Evolutionary conservation across 2,329 filamentous ascomycete genomes (phyloP).

Genomic region (Amesomyces nigricolor): DNA sequence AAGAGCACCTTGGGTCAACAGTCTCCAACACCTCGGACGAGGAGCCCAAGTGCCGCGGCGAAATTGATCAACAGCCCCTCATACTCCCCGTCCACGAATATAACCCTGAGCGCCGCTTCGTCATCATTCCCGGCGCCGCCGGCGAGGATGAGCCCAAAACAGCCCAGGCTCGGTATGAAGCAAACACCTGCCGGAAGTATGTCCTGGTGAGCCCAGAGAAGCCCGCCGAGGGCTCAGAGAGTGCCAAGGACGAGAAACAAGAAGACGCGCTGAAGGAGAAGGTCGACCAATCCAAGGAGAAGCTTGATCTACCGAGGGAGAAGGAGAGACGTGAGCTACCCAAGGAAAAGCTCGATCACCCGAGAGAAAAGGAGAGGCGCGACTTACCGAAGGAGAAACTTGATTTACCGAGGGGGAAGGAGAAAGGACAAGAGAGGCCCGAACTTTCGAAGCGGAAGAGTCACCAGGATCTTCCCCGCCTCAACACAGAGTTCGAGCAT

Average conservation of each 20-base stretch:
- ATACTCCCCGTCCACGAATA: constrained; percentile 56
- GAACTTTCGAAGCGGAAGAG: constrained; percentile 32
- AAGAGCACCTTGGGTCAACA: constrained; percentile 47
- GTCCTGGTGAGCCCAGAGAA: constrained; percentile 29
- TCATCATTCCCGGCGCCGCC: constrained; percentile 44
- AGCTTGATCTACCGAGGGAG: constrained; percentile 6
- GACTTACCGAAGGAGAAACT: constrained; percentile 26
- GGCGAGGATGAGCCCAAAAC: constrained; percentile 18
- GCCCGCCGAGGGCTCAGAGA: constrained; percentile 6
- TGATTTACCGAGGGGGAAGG: constrained; percentile 14
- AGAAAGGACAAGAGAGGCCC: constrained; percentile 26
- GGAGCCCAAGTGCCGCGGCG: constrained; percentile 56
- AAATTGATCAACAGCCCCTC: constrained; percentile 62
- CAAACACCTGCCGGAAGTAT: constrained; percentile 41
- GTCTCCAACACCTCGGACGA: constrained; percentile 39
- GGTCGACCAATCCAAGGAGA: constrained; percentile 27
- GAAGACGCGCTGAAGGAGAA: constrained; percentile 23
- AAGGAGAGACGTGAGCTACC: constrained; percentile 22
- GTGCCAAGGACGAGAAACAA: constrained; percentile 25
- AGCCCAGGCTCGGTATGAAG: constrained; percentile 31
- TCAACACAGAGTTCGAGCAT: constrained; percentile 39
- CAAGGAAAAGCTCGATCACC: constrained; percentile 22
- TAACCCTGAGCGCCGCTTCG: constrained; percentile 61
- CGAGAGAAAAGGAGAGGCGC: constrained; percentile 21
- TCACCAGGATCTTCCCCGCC: constrained; percentile 39